Evolutionary conservation across 805 yeast species (phyloP).

Genomic region (Ogataea philodendri): DNA sequence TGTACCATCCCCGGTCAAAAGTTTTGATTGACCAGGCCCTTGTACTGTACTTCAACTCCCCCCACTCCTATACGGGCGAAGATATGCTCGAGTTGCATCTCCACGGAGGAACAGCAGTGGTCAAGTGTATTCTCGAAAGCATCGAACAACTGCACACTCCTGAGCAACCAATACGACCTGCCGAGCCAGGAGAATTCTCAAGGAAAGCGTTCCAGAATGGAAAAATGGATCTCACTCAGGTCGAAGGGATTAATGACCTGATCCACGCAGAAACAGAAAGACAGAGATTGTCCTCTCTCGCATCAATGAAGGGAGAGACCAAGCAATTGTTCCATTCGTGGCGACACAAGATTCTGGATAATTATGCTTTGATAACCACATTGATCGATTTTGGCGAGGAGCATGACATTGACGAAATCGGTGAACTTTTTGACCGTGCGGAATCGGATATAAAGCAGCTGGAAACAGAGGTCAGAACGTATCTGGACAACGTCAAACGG

Average conservation of each 20-base stretch:
- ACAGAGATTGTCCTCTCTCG: slow-evolving; percentile 73
- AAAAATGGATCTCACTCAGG: slow-evolving; percentile 78
- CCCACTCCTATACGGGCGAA: slow-evolving; percentile 89
- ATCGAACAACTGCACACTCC: slow-evolving; percentile 53
- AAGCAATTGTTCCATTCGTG: slow-evolving; percentile 55
- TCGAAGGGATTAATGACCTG: slow-evolving; percentile 85
- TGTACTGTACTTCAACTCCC: slow-evolving; percentile 63
- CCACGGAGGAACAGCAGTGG: slow-evolving; percentile 92
- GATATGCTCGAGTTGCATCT: slow-evolving; percentile 85
- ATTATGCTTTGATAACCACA: slow-evolving; percentile 77
- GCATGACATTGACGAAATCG: slow-evolving; percentile 70
- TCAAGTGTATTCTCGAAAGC: slow-evolving; percentile 62
- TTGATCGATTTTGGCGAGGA: slow-evolving; percentile 95
- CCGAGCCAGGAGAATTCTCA: slow-evolving; percentile 93
- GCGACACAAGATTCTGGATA: slow-evolving; percentile 63
- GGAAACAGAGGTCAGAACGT: slow-evolving; percentile 43
- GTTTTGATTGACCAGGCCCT: slow-evolving; percentile 74
- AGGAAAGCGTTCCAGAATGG: slow-evolving; percentile 83
- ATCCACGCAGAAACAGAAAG: slow-evolving; percentile 93
- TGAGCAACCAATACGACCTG: slow-evolving; percentile 58
- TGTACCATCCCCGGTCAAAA: slow-evolving; percentile 43
- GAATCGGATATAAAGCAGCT: slow-evolving; percentile 41
- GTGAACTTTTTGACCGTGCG: slow-evolving; percentile 51
- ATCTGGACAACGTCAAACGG: slow-evolving; percentile 46
- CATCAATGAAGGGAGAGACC: slow-evolving; percentile 70